These are phyloP conservation scores for Teratosphaeriaceae sp. DNA, from an alignment of 2,329 filamentous ascomycete species.

Conservation along the genomic window DNA sequence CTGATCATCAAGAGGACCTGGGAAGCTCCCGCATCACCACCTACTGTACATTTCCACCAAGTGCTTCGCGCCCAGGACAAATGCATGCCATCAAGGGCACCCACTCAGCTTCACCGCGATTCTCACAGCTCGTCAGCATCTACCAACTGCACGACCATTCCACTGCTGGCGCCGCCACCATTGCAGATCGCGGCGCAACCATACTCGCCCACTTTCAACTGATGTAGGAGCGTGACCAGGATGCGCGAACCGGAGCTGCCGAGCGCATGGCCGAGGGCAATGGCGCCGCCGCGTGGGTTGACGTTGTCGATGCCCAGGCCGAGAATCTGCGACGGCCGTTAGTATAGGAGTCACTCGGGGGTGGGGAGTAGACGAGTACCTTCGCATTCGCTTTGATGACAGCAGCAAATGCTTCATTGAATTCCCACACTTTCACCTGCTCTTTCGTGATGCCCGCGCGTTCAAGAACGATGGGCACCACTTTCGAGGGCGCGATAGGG, in stretches of 20 bases:
- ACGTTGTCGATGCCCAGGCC: conserved; percentile 72
- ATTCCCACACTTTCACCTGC: conserved; percentile 92
- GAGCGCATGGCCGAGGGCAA: conserved; percentile 84
- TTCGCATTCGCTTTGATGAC: conserved; percentile 94
- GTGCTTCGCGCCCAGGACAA: too few species aligned
- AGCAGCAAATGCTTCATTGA: conserved; percentile 96
- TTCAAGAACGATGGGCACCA: conserved; percentile 81
- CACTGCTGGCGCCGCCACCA: conserved; percentile 85
- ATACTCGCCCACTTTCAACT: conserved; percentile 86
- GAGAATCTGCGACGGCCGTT: too few species aligned
- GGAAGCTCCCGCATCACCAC: too few species aligned
- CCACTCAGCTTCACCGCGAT: too few species aligned
- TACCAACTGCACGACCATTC: conserved; percentile 76
- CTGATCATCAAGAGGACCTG: too few species aligned
- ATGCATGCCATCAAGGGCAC: too few species aligned
- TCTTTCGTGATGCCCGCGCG: conserved; percentile 86
- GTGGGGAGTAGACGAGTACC: conserved; percentile 36
- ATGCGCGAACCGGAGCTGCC: conserved; percentile 92
- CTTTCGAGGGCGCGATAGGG: conserved; percentile 84
- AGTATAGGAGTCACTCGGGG: too few species aligned
- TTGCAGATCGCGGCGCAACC: conserved; percentile 96
- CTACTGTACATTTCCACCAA: too few species aligned
- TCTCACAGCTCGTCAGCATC: conserved; percentile 44
- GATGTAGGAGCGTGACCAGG: conserved; percentile 81
- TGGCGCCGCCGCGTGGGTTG: conserved; percentile 84